Percentiles rank a stretch among this genome's conserved stretches.
These are phyloP conservation scores for Escovopsis sp. DNA, from an alignment of 2,329 filamentous ascomycete species.

Conservation along the genomic window DNA sequence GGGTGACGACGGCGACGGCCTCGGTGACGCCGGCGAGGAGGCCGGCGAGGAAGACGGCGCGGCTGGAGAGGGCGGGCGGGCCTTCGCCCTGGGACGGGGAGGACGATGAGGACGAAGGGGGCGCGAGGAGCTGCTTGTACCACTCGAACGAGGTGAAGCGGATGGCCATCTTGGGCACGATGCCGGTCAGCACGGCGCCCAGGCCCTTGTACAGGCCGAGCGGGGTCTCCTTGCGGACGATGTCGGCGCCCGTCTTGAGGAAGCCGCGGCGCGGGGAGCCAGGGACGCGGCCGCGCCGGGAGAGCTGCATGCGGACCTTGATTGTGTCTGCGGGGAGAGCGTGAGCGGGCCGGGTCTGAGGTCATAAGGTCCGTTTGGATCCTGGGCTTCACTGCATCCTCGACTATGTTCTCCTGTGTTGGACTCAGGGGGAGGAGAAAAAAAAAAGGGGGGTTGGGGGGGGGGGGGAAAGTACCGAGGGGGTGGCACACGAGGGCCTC, in stretches of 20 bases:
- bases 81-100: too few relatives aligned
- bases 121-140: constrained; percentile 74
- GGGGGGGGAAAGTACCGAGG: constrained; percentile 43
- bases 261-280: constrained; percentile 83
- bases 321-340: constrained; percentile 55
- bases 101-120: constrained; percentile 23
- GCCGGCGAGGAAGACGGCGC: constrained; percentile 60
- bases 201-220: constrained; percentile 94
- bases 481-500: constrained; percentile 94
- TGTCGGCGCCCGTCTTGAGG: constrained; percentile 69
- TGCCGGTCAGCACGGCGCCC: constrained; percentile 90
- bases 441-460: constrained; percentile 3
- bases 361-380: background rate
- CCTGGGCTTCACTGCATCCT: background rate
- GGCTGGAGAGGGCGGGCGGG: constrained; percentile 53
- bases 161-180: constrained; percentile 98
- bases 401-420: background rate
- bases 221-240: constrained; percentile 79
- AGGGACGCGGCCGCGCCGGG: constrained; percentile 64
- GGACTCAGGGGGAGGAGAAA: background rate
- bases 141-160: constrained; percentile 94
- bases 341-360: background rate
- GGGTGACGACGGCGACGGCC: constrained; percentile 89
- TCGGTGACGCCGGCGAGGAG: constrained; percentile 89
- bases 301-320: constrained; percentile 99